phyloP scores from a whole-genome alignment of 768 basidiomycete genomes.

The Vararia minispora region DNA sequence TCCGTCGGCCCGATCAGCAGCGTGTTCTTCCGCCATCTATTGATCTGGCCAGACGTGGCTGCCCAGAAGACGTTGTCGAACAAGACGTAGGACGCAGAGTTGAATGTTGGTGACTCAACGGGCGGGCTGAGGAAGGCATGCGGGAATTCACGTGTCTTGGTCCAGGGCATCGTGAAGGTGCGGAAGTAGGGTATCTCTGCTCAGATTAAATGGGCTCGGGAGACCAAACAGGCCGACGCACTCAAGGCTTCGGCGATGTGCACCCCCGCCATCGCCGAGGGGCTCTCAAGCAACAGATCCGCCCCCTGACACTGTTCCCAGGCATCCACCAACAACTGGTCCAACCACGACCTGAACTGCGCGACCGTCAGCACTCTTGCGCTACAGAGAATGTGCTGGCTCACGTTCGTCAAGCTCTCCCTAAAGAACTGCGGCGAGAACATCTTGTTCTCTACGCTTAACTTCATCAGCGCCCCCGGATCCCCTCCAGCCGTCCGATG shows the following conservation, averaged over 20 bases:
- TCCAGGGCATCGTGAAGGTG: conserved; percentile 55
- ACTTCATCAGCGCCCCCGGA: conserved; percentile 57
- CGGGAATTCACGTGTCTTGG: conserved; percentile 49
- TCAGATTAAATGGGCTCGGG: conserved; percentile 1
- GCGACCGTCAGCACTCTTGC: neutral
- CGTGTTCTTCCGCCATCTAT: conserved; percentile 46
- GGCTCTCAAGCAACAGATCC: conserved; percentile 55
- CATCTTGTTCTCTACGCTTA: conserved; percentile 49
- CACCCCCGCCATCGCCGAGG: conserved; percentile 60
- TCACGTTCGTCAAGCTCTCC: conserved; percentile 42
- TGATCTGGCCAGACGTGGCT: conserved; percentile 55
- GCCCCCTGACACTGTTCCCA: conserved; percentile 57
- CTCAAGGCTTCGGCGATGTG: conserved; percentile 61
- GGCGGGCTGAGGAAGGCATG: conserved; percentile 55
- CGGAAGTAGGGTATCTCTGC: conserved; percentile 57
- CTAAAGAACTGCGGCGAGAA: conserved; percentile 66
- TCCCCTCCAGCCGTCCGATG: conserved; percentile 60
- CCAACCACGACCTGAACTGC: conserved; percentile 56
- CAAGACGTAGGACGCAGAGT: conserved; percentile 50
- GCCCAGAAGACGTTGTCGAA: conserved; percentile 62
- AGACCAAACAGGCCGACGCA: conserved; percentile 17
- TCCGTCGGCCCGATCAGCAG: conserved; percentile 41
- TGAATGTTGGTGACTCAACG: conserved; percentile 52
- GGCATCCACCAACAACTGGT: conserved; percentile 50
- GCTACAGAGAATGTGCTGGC: conserved; percentile 11